These are phyloP conservation scores for Astraeus odoratus DNA, from an alignment of 768 basidiomycete species.

Conservation along the genomic window DNA sequence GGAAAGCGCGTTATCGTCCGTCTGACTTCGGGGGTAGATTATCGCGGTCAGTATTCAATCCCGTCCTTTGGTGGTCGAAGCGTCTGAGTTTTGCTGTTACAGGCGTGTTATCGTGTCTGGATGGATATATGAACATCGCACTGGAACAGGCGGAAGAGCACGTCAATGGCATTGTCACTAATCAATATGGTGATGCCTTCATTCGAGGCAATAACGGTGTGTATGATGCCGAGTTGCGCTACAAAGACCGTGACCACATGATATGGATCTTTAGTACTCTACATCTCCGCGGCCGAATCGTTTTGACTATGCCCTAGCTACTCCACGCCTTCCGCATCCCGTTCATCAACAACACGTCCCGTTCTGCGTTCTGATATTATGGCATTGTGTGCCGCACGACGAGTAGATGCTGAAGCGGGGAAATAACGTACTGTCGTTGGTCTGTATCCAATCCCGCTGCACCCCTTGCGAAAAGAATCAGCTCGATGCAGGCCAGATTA, in stretches of 20 bases:
- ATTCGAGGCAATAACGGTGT: conserved; percentile 90
- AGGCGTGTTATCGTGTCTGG: conserved; percentile 92
- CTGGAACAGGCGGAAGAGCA: conserved; percentile 96
- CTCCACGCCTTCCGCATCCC: too few species aligned
- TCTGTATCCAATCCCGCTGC: too few species aligned
- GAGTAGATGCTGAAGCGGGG: too few species aligned
- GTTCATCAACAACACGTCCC: too few species aligned
- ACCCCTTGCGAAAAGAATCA: too few species aligned
- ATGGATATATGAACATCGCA: conserved; percentile 99
- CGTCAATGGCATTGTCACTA: conserved; percentile 80
- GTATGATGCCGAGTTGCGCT: conserved; percentile 6
- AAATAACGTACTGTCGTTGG: too few species aligned
- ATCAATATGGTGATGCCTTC: conserved; percentile 92
- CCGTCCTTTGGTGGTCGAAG: not conserved
- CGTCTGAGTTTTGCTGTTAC: conserved; percentile 1
- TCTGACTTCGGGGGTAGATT: conserved; percentile 88
- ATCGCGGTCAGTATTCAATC: conserved; percentile 55
- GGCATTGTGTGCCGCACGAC: too few species aligned
- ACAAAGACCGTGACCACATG: conserved; percentile 4
- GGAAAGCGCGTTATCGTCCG: conserved; percentile 94
- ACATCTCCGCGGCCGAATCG: conserved; percentile 67
- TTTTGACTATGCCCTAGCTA: conserved; percentile 33
- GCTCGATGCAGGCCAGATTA: too few species aligned
- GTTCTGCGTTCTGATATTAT: too few species aligned
- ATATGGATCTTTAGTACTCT: conserved; percentile 46